phyloP scores from a whole-genome alignment of 2,329 filamentous ascomycete genomes.

The Aspergillus alliaceus region DNA sequence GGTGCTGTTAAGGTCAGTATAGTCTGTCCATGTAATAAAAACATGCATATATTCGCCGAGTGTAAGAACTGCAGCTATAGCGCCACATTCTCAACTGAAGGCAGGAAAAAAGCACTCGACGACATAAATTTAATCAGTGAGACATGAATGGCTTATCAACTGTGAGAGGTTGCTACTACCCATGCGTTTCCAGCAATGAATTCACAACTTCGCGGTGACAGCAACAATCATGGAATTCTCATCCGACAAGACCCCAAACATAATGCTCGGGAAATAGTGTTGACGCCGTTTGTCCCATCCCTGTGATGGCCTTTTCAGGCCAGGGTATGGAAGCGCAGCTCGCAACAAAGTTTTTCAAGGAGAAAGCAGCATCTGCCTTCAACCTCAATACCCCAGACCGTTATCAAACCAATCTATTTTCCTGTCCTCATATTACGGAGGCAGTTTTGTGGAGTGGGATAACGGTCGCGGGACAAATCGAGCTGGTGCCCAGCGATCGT shows the following conservation, averaged over 20 bases:
- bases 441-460: constrained; percentile 27
- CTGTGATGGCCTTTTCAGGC: constrained; percentile 14
- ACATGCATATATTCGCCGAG: constrained; percentile 70
- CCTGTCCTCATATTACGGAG: constrained; percentile 23
- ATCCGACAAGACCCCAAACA: constrained; percentile 72
- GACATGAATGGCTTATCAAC: constrained; percentile 30
- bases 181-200: constrained; percentile 28
- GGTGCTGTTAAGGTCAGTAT: constrained; percentile 74
- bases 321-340: constrained; percentile 30
- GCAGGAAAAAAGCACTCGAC: constrained; percentile 70
- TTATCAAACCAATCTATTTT: constrained; percentile 57
- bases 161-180: constrained; percentile 21
- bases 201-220: constrained; percentile 25
- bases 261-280: constrained; percentile 55
- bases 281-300: constrained; percentile 41
- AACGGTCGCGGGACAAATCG: constrained; percentile 64
- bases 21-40: constrained; percentile 70
- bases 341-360: constrained; percentile 74
- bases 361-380: constrained; percentile 65
- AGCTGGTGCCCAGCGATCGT: constrained; percentile 64
- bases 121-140: constrained; percentile 79
- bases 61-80: constrained; percentile 87
- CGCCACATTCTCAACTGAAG: constrained; percentile 84
- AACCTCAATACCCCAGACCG: constrained; percentile 74
- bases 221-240: constrained; percentile 52